Percentiles rank a stretch among this genome's conserved stretches.
Evolutionary conservation across 495 filamentous ascomycete species (phyloP).

Genomic region (Talaromyces wortmannii): DNA sequence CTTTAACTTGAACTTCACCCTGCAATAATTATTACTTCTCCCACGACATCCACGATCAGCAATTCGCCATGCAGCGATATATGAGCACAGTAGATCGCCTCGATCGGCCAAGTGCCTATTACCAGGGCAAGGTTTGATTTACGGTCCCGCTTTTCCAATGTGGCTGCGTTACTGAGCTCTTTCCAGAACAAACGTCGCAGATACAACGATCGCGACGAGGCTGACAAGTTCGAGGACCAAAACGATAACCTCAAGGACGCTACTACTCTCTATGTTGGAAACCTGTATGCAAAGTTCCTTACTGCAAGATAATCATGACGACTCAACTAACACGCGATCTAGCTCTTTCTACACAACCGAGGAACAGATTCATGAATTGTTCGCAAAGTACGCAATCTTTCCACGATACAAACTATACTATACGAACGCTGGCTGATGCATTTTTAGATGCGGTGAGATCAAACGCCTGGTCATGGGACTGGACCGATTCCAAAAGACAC

Average conservation of each 20-base stretch:
- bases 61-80: conserved; percentile 1
- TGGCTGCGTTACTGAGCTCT: conserved; percentile 1
- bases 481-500: conserved; percentile 93
- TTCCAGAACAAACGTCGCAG: conserved; percentile 61
- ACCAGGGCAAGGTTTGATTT: conserved; percentile 59
- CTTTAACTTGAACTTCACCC: not conserved
- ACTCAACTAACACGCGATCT: not conserved
- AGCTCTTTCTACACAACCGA: conserved; percentile 99
- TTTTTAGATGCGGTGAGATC: conserved; percentile 77
- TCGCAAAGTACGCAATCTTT: conserved; percentile 58
- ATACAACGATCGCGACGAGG: conserved; percentile 48
- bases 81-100: conserved; percentile 73
- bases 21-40: not conserved
- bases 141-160: not conserved
- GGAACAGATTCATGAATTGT: conserved; percentile 97
- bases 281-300: conserved; percentile 58
- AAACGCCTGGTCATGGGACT: conserved; percentile 98
- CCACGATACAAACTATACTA: not conserved
- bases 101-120: conserved; percentile 87
- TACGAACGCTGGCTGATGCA: not conserved
- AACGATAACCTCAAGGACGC: conserved; percentile 77
- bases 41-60: not conserved
- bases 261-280: conserved; percentile 94
- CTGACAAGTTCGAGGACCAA: conserved; percentile 49
- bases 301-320: not conserved